Conservation (phyloP, 352 stramenopile species). For the Phytophthora pinifolia region DNA sequence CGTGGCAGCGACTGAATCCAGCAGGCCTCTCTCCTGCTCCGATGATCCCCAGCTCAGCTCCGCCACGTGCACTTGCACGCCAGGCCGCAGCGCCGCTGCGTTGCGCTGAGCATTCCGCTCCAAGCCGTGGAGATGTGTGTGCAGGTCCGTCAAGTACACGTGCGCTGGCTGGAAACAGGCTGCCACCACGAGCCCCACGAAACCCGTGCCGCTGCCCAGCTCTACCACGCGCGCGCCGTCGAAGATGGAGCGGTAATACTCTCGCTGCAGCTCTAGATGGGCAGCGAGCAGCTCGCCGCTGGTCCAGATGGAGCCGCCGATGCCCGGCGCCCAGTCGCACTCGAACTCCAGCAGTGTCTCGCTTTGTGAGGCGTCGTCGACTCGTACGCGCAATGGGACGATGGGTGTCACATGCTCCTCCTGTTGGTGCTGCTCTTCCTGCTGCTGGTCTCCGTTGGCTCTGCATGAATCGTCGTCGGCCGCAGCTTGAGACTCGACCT, state of each 20-base stretch:
- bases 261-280: slow-evolving; percentile 56
- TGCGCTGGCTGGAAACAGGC: slow-evolving; percentile 57
- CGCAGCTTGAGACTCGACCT: neutral
- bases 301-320: slow-evolving; percentile 83
- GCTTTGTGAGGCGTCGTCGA: slow-evolving; percentile 31
- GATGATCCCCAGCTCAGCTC: slow-evolving; percentile 61
- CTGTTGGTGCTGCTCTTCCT: slow-evolving; percentile 14
- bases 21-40: slow-evolving; percentile 45
- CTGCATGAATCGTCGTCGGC: slow-evolving; percentile 1
- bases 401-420: slow-evolving; percentile 29
- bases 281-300: slow-evolving; percentile 72
- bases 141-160: slow-evolving; percentile 72
- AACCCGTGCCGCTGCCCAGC: slow-evolving; percentile 77
- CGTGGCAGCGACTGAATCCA: slow-evolving; percentile 31
- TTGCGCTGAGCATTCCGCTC: slow-evolving; percentile 65
- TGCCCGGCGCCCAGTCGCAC: slow-evolving; percentile 81
- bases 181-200: slow-evolving; percentile 66
- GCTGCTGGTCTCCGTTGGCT: slow-evolving; percentile 9
- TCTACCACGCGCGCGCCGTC: slow-evolving; percentile 66
- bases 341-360: slow-evolving; percentile 53
- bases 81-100: slow-evolving; percentile 16
- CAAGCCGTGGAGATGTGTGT: slow-evolving; percentile 56
- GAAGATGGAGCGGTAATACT: slow-evolving; percentile 52
- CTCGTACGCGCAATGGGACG: slow-evolving; percentile 47
- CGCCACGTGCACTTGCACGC: slow-evolving; percentile 48